These are phyloP conservation scores for Haematococcus sp. DNA, from an alignment of 139 green algal genomes.

Conservation along the genomic window DNA sequence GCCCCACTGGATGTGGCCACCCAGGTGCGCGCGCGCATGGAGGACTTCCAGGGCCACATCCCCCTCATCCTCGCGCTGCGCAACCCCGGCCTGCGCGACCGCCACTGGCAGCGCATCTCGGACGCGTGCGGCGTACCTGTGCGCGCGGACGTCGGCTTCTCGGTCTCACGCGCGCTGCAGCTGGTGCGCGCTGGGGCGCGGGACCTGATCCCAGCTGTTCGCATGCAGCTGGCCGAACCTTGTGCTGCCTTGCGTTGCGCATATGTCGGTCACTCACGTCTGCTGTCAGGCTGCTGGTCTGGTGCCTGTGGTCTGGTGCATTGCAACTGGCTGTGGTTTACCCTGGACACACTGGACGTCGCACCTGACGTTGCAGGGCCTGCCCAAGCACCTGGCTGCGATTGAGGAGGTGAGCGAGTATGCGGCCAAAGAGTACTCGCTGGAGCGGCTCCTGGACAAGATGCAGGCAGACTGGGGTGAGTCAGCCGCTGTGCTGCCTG, in stretches of 20 bases:
- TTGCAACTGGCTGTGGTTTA: no score
- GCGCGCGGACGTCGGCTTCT: constrained; percentile 54
- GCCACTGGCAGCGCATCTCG: constrained; percentile 65
- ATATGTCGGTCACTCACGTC: not conserved
- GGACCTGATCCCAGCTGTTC: no score
- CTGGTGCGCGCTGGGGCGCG: not conserved
- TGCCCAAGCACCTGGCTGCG: constrained; percentile 51
- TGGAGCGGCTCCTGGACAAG: constrained; percentile 78
- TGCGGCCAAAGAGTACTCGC: constrained; percentile 38
- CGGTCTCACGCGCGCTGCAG: constrained; percentile 21
- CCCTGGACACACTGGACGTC: no score
- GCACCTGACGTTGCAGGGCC: no score
- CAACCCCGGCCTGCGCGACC: constrained; percentile 67
- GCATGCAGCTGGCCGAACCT: no score
- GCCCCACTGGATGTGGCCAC: constrained; percentile 30
- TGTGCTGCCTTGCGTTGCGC: not conserved
- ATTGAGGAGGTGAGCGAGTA: constrained; percentile 73
- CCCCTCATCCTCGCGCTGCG: constrained; percentile 69
- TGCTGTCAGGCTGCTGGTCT: no score
- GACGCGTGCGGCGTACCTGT: constrained; percentile 56
- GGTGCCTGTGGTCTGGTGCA: no score
- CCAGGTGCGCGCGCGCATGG: constrained; percentile 49
- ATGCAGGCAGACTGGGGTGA: constrained; percentile 56
- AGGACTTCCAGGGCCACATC: constrained; percentile 70
- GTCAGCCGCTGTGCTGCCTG: no score